Evolutionary conservation across 2,329 filamentous ascomycete genomes (phyloP).

Genomic region (Penicillium sp.): DNA sequence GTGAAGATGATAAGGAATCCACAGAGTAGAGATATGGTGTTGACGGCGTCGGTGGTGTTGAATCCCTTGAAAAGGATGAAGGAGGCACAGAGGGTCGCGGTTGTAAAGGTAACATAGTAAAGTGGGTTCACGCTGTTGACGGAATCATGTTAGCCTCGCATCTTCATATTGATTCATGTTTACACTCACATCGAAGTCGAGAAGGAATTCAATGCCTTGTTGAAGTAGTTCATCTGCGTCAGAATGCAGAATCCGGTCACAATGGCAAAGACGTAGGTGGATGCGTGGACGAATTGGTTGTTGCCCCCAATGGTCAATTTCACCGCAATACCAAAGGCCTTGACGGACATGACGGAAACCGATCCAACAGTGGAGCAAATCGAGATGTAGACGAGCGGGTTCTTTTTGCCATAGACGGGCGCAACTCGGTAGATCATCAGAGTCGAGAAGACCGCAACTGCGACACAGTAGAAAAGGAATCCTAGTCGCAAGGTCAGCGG

Average conservation of each 20-base stretch:
- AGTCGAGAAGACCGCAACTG: constrained; percentile 77
- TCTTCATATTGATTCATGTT: neutral
- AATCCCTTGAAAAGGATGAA: constrained; percentile 96
- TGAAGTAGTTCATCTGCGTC: constrained; percentile 99
- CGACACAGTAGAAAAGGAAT: constrained; percentile 80
- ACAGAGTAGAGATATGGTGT: constrained; percentile 86
- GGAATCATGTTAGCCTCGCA: constrained; percentile 2
- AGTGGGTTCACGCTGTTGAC: constrained; percentile 77
- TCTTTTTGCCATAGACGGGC: constrained; percentile 86
- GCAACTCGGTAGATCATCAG: constrained; percentile 97
- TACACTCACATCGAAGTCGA: constrained; percentile 86
- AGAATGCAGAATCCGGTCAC: constrained; percentile 89
- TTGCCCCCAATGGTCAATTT: constrained; percentile 91
- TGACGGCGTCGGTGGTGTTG: constrained; percentile 88
- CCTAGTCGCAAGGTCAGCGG: constrained; percentile 52
- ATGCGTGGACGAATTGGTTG: constrained; percentile 93
- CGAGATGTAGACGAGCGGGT: constrained; percentile 92
- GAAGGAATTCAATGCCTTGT: constrained; percentile 96
- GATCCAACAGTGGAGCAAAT: constrained; percentile 97
- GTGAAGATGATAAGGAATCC: constrained; percentile 95
- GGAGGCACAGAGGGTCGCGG: constrained; percentile 86
- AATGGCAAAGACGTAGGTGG: constrained; percentile 96
- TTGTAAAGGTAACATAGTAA: constrained; percentile 98
- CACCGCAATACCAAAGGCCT: constrained; percentile 95
- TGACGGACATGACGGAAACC: constrained; percentile 98